Evolutionary conservation across 805 yeast species (phyloP).

Genomic region (Ogataea thermomethanolica): DNA sequence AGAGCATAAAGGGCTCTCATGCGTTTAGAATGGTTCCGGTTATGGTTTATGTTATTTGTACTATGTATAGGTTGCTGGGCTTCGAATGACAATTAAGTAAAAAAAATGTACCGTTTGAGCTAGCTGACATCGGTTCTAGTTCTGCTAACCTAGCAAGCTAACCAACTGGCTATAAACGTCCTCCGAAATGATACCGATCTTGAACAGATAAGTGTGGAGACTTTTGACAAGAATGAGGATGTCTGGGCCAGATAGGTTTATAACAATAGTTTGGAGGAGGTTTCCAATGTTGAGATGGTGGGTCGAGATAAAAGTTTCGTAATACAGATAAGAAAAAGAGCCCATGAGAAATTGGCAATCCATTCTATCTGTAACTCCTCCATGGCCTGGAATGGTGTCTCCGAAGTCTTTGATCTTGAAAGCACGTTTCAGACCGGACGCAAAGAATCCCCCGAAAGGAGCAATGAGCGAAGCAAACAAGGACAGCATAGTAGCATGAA

Average conservation of each 20-base stretch:
- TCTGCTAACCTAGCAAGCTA: slow-evolving; percentile 11
- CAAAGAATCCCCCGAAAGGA: slow-evolving; percentile 98
- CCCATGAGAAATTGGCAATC: slow-evolving; percentile 99
- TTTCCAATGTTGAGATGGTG: slow-evolving; percentile 70
- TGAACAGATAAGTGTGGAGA: slow-evolving; percentile 51
- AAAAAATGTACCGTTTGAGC: not conserved
- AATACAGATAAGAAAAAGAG: slow-evolving; percentile 85
- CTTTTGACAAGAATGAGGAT: slow-evolving; percentile 59
- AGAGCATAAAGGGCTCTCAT: not conserved
- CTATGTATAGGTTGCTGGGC: slow-evolving; percentile 13
- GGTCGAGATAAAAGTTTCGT: slow-evolving; percentile 83
- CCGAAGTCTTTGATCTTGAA: slow-evolving; percentile 97
- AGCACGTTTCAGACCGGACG: slow-evolving; percentile 95
- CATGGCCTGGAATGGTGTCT: slow-evolving; percentile 98
- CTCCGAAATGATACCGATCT: slow-evolving; percentile 39
- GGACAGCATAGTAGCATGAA: slow-evolving; percentile 82
- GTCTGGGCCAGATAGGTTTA: slow-evolving; percentile 64
- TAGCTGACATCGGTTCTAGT: not conserved
- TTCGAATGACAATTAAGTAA: slow-evolving; percentile 6
- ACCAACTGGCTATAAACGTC: slow-evolving; percentile 33
- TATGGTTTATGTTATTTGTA: slow-evolving; percentile 11
- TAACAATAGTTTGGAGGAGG: slow-evolving; percentile 69
- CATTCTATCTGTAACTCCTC: slow-evolving; percentile 95
- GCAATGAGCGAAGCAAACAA: slow-evolving; percentile 96
- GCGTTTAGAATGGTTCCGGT: slow-evolving; percentile 4